A percentile compares a stretch with the other conserved stretches of the same genome.
phyloP scores from a whole-genome alignment of 192 early-diverging fungal genomes.

The Martensiomyces pterosporus region DNA sequence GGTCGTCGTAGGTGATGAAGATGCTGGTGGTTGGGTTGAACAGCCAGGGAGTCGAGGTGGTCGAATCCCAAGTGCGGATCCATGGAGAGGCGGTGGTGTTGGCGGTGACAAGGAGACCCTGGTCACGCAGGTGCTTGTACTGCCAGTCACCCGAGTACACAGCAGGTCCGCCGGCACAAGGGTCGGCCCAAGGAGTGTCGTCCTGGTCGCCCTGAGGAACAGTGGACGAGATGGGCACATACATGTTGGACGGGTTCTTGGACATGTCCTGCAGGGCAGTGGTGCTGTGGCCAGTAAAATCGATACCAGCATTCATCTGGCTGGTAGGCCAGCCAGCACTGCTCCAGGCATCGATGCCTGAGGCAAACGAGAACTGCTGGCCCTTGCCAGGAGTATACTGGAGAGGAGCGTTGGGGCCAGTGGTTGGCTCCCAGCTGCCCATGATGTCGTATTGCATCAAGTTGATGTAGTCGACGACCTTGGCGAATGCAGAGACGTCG shows the following conservation, averaged over 20 bases:
- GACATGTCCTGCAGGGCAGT: constrained; percentile 8
- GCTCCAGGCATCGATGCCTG: constrained; percentile 49
- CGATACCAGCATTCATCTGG: constrained; percentile 54
- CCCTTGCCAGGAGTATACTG: constrained; percentile 7
- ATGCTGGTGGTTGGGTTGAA: constrained; percentile 53
- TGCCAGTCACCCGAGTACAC: constrained; percentile 58
- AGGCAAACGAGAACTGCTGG: constrained; percentile 21
- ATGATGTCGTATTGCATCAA: constrained; percentile 59
- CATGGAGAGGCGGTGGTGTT: constrained; percentile 43
- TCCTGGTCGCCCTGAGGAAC: constrained; percentile 52
- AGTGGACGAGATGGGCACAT: constrained; percentile 1
- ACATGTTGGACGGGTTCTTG: constrained; percentile 11
- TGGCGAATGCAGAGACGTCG: constrained; percentile 50
- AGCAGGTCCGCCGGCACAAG: constrained; percentile 35
- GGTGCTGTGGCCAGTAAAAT: constrained; percentile 54
- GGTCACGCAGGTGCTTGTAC: constrained; percentile 55
- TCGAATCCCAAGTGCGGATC: constrained; percentile 57
- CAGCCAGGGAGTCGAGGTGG: constrained; percentile 63
- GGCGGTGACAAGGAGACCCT: constrained; percentile 29
- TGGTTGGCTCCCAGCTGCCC: constrained; percentile 50
- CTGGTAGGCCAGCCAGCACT: constrained; percentile 50
- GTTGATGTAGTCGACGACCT: too few relatives aligned
- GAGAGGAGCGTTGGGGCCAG: constrained; percentile 59
- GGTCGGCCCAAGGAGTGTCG: constrained; percentile 50
- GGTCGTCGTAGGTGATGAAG: constrained; percentile 69